A percentile compares a stretch with the other conserved stretches of the same genome.
Conservation (phyloP, 2,329 filamentous ascomycete species). For the Pseudogymnoascus verrucosus region DNA sequence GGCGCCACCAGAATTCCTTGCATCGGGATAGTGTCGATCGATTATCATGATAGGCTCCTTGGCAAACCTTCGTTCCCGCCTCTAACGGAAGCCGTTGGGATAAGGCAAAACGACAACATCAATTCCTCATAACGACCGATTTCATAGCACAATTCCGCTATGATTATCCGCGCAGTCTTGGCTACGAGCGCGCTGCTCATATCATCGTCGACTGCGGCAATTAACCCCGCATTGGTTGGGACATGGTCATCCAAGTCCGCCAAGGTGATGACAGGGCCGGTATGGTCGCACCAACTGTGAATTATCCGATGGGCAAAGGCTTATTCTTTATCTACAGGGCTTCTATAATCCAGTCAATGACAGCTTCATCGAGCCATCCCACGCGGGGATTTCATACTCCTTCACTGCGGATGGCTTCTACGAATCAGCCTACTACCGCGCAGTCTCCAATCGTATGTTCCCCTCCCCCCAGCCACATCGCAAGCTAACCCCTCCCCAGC, state of each 20-base stretch:
- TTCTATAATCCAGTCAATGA: conserved; percentile 64
- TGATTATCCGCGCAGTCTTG: conserved; percentile 17
- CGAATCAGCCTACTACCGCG: conserved; percentile 63
- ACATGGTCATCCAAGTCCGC: conserved; percentile 67
- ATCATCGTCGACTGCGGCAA: conserved; percentile 30
- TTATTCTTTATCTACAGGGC: conserved; percentile 36
- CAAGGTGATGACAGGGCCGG: conserved; percentile 60
- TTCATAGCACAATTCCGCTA: not conserved
- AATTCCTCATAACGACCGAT: not conserved
- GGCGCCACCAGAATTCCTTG: conserved; percentile 4
- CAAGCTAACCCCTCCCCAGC: conserved; percentile 34
- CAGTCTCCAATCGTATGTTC: conserved; percentile 58
- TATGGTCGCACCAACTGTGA: conserved; percentile 33
- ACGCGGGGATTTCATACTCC: conserved; percentile 66
- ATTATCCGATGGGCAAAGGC: conserved; percentile 20
- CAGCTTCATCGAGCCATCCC: conserved; percentile 54
- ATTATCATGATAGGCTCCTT: not conserved
- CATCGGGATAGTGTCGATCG: not conserved
- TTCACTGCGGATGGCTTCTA: conserved; percentile 61
- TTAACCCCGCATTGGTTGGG: conserved; percentile 48
- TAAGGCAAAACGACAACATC: not conserved
- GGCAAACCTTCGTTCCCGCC: conserved; percentile 1
- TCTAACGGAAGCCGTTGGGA: not conserved
- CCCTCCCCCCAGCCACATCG: not conserved
- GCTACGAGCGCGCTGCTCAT: conserved; percentile 22